These are phyloP conservation scores for Acacia concinna DNA, from an alignment of 331 rosid species.

Conservation along the genomic window DNA sequence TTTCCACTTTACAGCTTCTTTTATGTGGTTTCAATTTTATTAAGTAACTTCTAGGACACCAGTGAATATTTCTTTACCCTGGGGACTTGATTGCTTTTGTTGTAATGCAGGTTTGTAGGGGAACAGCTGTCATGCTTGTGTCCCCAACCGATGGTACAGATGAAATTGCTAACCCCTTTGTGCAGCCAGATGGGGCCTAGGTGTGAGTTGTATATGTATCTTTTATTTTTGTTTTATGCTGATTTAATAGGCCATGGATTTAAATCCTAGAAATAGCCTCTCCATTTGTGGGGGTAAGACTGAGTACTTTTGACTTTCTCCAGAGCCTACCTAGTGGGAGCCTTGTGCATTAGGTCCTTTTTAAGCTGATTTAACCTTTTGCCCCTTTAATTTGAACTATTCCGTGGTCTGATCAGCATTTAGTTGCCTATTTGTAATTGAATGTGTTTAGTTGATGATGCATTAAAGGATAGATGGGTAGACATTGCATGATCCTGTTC, in stretches of 20 bases:
- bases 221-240: neutral
- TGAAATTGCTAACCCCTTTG: constrained; percentile 86
- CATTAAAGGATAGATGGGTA: neutral
- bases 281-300: too few species aligned
- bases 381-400: constrained; percentile 16
- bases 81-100: constrained; percentile 3
- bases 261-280: too few species aligned
- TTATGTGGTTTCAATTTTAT: neutral
- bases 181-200: constrained; percentile 79
- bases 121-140: constrained; percentile 94
- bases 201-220: neutral
- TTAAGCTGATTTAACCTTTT: neutral
- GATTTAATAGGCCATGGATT: neutral
- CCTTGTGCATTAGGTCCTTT: neutral
- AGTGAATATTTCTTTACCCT: neutral
- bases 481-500: neutral
- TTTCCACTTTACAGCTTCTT: neutral
- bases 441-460: neutral
- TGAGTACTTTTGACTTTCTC: too few species aligned
- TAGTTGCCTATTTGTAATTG: neutral
- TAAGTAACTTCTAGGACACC: constrained; percentile 2
- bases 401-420: constrained; percentile 11
- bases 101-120: constrained; percentile 78
- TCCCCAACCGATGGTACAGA: constrained; percentile 89
- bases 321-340: too few species aligned